Evolutionary conservation across 2,329 filamentous ascomycete species (phyloP), one percentile per base, ranked within the genome.

Genomic region (Clonostachys chloroleuca): DNA sequence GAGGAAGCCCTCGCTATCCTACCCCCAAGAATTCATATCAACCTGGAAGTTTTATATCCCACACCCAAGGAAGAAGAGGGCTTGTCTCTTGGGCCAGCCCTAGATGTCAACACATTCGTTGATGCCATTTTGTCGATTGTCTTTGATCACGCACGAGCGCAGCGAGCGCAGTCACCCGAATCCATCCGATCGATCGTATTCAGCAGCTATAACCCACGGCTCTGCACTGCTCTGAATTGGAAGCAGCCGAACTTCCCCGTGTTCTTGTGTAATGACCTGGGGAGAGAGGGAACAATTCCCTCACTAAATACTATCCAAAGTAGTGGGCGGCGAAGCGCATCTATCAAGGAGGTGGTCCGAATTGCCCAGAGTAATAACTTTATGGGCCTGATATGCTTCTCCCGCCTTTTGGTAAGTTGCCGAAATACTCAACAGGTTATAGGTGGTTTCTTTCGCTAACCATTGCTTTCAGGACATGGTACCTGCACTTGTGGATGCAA

Each of bases 231-330:
- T 6, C 71, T 99, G 57, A 99, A 99, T 68, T 99, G 94, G 94
- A 99, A 99, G 67, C 94, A 99, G 66, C 94, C 94, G 3, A 99
- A 97, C 62, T 99, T 96, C 64, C 94, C 94, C 1, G 89, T 97
- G 0, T 88, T 99, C 56, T 77, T 97, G 42, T 96, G 92, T 70
- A 97, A 97, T 64, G 91, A 96, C 50, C 80, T 97, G 24, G 90
- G 90, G 18, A 75, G 78, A 8, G 80, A 84, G 50, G 77, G 75
- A 30, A 61, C 67, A 18, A 66, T 68, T 49, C 56, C 59, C 7
- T 60, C 64, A 13, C 64, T 65, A 2, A 63, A 63, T 39, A 58
- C 66, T 12, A 57, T 72, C 13, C 60, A 68, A 49, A 72, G 77
- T 55, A 88, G 83, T 54, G 89, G 88, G 14, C 78, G 86, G 47